A percentile compares a stretch with the other conserved stretches of the same genome.
Conservation (phyloP, 1,284 basidiomycete genomes). For the Irpex lacteus region DNA sequence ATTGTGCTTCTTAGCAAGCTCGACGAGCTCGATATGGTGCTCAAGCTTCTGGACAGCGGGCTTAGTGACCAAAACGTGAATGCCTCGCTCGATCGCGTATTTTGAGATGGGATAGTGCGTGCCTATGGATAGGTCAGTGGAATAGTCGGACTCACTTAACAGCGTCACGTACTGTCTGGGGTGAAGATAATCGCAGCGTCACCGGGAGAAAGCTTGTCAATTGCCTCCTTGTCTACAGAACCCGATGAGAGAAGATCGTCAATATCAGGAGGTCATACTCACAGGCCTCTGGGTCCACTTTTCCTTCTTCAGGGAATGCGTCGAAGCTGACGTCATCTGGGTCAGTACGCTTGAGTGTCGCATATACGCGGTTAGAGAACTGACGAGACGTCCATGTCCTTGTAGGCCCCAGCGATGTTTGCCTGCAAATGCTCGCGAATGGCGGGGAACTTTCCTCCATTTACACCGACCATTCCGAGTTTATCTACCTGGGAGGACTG, state of each 20-base stretch:
- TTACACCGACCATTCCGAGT: conserved; percentile 82
- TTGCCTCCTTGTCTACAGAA: conserved; percentile 78
- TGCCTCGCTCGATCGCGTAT: conserved; percentile 79
- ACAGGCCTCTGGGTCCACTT: conserved; percentile 82
- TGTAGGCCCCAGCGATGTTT: conserved; percentile 84
- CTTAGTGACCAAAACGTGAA: conserved; percentile 92
- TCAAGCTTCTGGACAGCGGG: conserved; percentile 85
- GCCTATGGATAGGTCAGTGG: conserved; percentile 35
- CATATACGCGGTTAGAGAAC: conserved; percentile 21
- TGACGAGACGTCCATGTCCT: conserved; percentile 80
- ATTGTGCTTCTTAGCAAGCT: conserved; percentile 72
- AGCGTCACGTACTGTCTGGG: conserved; percentile 66
- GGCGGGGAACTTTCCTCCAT: conserved; percentile 81
- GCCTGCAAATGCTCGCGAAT: conserved; percentile 80
- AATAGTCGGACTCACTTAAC: neutral
- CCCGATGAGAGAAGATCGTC: neutral
- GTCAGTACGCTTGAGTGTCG: neutral
- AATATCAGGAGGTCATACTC: conserved; percentile 25
- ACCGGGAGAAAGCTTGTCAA: conserved; percentile 74
- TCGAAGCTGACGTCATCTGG: conserved; percentile 54
- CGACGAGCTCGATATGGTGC: conserved; percentile 79
- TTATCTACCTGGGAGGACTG: conserved; percentile 50
- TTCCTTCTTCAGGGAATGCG: conserved; percentile 71
- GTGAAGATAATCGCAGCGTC: conserved; percentile 89
- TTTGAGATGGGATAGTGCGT: conserved; percentile 86